phyloP scores from a whole-genome alignment of 176 grass and related monocot species.

The Elaeis guineensis region DNA sequence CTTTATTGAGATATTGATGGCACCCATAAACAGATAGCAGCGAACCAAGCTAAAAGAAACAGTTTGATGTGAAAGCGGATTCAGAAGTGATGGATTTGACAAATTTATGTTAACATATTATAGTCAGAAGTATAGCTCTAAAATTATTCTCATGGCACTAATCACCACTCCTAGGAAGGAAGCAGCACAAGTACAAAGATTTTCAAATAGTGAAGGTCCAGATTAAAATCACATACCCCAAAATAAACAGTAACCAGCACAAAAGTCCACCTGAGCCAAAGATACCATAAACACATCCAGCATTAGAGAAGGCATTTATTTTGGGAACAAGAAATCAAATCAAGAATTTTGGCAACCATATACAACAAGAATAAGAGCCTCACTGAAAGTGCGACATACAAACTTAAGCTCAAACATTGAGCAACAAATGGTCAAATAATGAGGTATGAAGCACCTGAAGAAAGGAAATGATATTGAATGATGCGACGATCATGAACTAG shows the following conservation, averaged over 20 bases:
- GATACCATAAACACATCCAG: not conserved
- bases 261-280: constrained; percentile 64
- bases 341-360: not conserved
- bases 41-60: constrained; percentile 43
- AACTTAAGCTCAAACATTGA: too few species aligned
- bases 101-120: not conserved
- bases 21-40: constrained; percentile 65
- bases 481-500: too few species aligned
- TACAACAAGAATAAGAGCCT: too few species aligned
- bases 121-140: not conserved
- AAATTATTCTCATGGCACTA: not conserved
- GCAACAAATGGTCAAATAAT: too few species aligned
- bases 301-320: constrained; percentile 10
- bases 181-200: not conserved
- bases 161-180: too few species aligned
- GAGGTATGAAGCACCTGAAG: too few species aligned
- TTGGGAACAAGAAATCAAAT: not conserved
- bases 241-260: constrained; percentile 77
- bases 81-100: not conserved
- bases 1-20: constrained; percentile 32
- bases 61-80: constrained; percentile 3
- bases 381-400: too few species aligned
- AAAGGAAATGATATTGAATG: too few species aligned
- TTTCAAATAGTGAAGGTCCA: not conserved
- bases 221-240: constrained; percentile 48